Evolutionary conservation across 352 stramenopile species (phyloP).

Genomic region (Peronosclerospora sorghi): DNA sequence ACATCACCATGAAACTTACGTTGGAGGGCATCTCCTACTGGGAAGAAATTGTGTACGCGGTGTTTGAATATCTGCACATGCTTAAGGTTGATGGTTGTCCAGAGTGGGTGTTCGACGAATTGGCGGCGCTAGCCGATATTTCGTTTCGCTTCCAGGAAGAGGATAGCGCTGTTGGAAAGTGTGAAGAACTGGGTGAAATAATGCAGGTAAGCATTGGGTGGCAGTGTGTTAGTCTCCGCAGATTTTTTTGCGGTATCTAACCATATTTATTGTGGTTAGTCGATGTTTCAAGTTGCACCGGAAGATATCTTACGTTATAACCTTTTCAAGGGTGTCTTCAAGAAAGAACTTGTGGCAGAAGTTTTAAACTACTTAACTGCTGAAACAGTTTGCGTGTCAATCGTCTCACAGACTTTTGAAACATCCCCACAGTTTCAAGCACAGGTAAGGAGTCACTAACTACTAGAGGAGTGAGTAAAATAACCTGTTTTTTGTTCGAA

Average conservation of each 20-base stretch:
- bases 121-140: slow-evolving; percentile 52
- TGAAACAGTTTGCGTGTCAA: slow-evolving; percentile 37
- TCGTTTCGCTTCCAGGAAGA: slow-evolving; percentile 74
- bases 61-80: slow-evolving; percentile 66
- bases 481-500: slow-evolving; percentile 6
- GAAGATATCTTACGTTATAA: slow-evolving; percentile 56
- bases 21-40: slow-evolving; percentile 45
- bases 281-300: slow-evolving; percentile 41
- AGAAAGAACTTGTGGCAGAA: slow-evolving; percentile 28
- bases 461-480: too few relatives aligned
- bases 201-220: slow-evolving; percentile 40
- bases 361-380: slow-evolving; percentile 35
- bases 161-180: slow-evolving; percentile 47
- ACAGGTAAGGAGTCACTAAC: slow-evolving; percentile 20
- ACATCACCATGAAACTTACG: slow-evolving; percentile 67
- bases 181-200: slow-evolving; percentile 55
- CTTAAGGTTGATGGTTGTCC: slow-evolving; percentile 37
- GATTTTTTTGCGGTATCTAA: slow-evolving; percentile 1
- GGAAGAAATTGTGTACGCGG: slow-evolving; percentile 40
- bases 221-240: not conserved
- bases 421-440: slow-evolving; percentile 28
- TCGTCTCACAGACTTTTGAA: slow-evolving; percentile 35
- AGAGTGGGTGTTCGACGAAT: slow-evolving; percentile 65
- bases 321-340: slow-evolving; percentile 42
- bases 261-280: slow-evolving; percentile 13